Evolutionary conservation across 305 asterid genomes (phyloP).

Genomic region (Fraxinus angustifolia): DNA sequence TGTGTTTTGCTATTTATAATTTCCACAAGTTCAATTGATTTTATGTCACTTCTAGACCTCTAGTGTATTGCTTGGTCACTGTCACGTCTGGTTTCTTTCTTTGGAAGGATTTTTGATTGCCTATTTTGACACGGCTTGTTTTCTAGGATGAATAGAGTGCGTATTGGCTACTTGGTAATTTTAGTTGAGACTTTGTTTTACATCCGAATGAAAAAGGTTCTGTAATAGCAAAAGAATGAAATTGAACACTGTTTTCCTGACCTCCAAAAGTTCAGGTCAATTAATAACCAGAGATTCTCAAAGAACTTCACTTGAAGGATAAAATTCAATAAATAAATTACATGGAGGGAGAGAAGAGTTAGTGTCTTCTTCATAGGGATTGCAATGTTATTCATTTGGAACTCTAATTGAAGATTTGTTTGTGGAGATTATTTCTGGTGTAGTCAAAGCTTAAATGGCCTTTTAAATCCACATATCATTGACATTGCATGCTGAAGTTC

Average conservation of each 20-base stretch:
- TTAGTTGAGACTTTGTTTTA: not conserved
- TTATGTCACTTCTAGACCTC: not conserved
- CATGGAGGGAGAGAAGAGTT: not conserved
- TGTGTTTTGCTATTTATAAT: not conserved
- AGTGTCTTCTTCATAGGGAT: not conserved
- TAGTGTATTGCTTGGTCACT: not conserved
- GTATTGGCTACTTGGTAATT: not conserved
- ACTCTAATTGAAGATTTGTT: not conserved
- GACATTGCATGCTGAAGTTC: not conserved
- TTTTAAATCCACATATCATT: not conserved
- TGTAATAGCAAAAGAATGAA: not conserved
- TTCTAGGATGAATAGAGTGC: not conserved
- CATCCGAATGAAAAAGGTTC: not conserved
- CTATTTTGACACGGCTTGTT: not conserved
- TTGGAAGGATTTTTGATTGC: not conserved
- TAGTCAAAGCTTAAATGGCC: not conserved
- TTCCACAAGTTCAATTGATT: not conserved
- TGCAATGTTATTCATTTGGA: not conserved
- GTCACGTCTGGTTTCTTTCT: not conserved
- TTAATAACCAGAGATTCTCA: not conserved
- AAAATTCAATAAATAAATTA: not conserved
- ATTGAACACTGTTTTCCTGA: not conserved
- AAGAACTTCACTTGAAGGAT: not conserved
- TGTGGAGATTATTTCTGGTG: not conserved
- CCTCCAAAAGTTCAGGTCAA: not conserved